Percentiles rank a stretch among this genome's conserved stretches.
These are phyloP conservation scores for Phyllosticta citrichinensis DNA, from an alignment of 2,329 filamentous ascomycete species.

Conservation along the genomic window DNA sequence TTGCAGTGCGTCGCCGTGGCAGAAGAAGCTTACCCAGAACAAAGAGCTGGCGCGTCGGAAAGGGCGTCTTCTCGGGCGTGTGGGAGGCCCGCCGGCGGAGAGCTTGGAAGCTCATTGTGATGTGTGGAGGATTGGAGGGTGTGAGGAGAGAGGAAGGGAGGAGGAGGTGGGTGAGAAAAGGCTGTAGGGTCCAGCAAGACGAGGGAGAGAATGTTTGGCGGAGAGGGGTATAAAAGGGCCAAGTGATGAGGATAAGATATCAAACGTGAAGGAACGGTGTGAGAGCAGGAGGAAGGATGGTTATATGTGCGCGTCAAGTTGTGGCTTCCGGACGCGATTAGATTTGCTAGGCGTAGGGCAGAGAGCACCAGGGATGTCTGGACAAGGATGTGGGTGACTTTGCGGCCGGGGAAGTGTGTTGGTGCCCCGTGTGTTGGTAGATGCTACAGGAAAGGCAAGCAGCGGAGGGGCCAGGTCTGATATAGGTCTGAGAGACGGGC, in stretches of 20 bases:
- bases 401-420: constrained; percentile 8
- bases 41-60: constrained; percentile 50
- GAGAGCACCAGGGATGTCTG: constrained; percentile 7
- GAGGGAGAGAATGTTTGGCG: not conserved
- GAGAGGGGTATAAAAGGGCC: not conserved
- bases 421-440: constrained; percentile 6
- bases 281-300: constrained; percentile 3
- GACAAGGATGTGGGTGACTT: constrained; percentile 8
- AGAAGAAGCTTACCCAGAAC: constrained; percentile 39
- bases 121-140: constrained; percentile 2
- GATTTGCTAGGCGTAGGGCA: constrained; percentile 11
- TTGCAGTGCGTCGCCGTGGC: not conserved
- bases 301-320: constrained; percentile 10
- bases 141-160: not conserved
- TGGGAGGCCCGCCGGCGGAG: constrained; percentile 3
- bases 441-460: constrained; percentile 7
- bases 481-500: constrained; percentile 7
- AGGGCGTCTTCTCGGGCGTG: constrained; percentile 28
- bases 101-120: constrained; percentile 7
- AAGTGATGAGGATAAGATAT: not conserved
- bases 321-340: constrained; percentile 12
- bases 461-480: constrained; percentile 9
- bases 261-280: constrained; percentile 1
- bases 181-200: not conserved
- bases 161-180: not conserved